Base-by-base conservation (phyloP, 2,329 filamentous ascomycete species). In the Lachnellula willkommii region DNA sequence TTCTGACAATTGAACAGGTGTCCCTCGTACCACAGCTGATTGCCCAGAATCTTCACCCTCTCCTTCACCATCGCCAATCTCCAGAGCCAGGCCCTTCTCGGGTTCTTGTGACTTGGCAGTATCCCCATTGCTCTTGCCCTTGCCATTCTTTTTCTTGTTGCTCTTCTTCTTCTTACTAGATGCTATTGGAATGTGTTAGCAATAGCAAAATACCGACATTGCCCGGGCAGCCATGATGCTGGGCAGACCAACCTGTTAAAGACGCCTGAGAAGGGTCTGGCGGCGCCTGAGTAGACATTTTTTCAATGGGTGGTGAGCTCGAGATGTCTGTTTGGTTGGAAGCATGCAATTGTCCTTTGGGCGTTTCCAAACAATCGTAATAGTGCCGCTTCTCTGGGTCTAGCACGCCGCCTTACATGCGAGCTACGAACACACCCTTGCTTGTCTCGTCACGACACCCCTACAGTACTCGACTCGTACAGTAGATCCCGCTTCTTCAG, bases 81-180 rank as follows among this genome's bases (percentile, higher is more conserved):
- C 72, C 5, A 67, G 70, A 6, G 74, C 70, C 6, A 73, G 69
- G 15, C 72, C 73, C 4, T 67, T 69, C 56, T 69, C 71, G 46
- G 57, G 49, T 32, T 63, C 64, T 40, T 57, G 58, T 56, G 12
- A 56, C 43, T 70, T 72, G 22, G 58, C 57, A 5, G 63, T 52
- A 49, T 73, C 71, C 15, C 70, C 71, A 57, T 72, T 73, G 20
- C 64, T 61, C 56, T 74, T 73, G 20, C 66, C 64, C 65, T 77
- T 80, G 54, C 69, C 71, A 56, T 70, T 70, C 60, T 72, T 72
- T 71, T 80, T 81, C 71, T 79, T 83, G 68, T 78, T 82, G 70
- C 75, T 80, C 68, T 77, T 81, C 72, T 80, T 83, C 66, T 78
- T 78, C 66, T 75, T 82, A 24, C 20, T 45, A 52, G 73, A 66